Base-by-base conservation (phyloP, 257 asterid species). In the Cordia subcordata region DNA sequence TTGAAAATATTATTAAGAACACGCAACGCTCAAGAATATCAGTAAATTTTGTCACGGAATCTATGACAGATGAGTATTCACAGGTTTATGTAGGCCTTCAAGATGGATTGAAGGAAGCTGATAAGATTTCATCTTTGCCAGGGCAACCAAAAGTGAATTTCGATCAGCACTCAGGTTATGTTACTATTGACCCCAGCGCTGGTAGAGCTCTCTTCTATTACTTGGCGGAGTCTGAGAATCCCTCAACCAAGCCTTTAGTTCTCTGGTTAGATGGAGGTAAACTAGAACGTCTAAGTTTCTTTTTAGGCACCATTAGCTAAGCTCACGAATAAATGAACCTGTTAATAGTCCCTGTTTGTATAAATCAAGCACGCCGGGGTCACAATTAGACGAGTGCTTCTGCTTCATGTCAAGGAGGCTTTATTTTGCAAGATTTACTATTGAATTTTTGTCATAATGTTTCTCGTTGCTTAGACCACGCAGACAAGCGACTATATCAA, bases 211-310 rank as follows among this genome's bases (percentile, higher is more conserved):
- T 73, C 20, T 77, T 73, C 52, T 77, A 73, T 53, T 73, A 67
- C 20, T 73, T 77, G 52, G 59, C 67, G 0, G 82, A 77, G 51
- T 70, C 79, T 13, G 55, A 63, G 12, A 66, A 57, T 51, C 54
- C 75, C 35, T 60, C 77, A 9, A 46, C 67, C 49, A 66, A 55
- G 49, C 79, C 82, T 38, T 68, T 77, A 3, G 77, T 77, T 53
- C 53, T 77, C 10, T 77, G 82, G 82, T 49, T 77, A 16, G 72
- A 77, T 57, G 82, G 82, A 55, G 77, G 79, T 74, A 62, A 8
- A 27, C 13, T 13, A 4, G 13, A 13, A 3, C 21, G 18, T 12
- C 8, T 1, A 13, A 4, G 10, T 39, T 19, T 33, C 5, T 44
- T 0, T 13, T 10, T 3, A n/a, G n/a, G n/a, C n/a, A n/a, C n/a